These are phyloP conservation scores for Aspergillus fumigatiaffinis DNA, from an alignment of 2,329 filamentous ascomycete genomes.

Conservation along the genomic window DNA sequence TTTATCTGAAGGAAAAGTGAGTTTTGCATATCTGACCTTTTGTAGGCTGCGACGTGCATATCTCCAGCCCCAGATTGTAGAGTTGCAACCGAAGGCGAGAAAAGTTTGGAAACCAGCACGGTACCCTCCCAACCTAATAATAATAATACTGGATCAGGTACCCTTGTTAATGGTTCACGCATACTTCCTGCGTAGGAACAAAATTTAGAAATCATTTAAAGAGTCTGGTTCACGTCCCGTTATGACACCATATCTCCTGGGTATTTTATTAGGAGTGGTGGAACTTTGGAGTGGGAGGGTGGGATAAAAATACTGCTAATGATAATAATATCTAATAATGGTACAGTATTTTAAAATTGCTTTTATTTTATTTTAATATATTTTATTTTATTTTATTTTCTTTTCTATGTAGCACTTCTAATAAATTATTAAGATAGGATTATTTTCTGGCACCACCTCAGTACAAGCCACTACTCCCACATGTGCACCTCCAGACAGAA, in stretches of 20 bases:
- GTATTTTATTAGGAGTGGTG: not conserved
- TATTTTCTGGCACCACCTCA: not conserved
- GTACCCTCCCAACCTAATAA: too few relatives aligned
- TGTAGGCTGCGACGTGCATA: not conserved
- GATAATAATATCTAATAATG: conserved; percentile 6
- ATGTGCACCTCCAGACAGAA: conserved; percentile 7
- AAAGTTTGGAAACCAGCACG: not conserved
- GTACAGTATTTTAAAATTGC: conserved; percentile 3
- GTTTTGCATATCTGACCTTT: conserved; percentile 8
- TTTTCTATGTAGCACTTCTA: not conserved
- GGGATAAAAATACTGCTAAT: not conserved
- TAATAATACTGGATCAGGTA: too few relatives aligned
- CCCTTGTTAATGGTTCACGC: not conserved
- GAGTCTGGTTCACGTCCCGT: not conserved
- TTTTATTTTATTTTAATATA: not conserved
- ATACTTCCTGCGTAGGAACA: not conserved
- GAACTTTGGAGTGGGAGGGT: not conserved
- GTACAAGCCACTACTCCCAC: conserved; percentile 4
- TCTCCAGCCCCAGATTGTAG: not conserved
- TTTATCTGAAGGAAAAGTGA: conserved; percentile 8
- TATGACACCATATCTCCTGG: not conserved
- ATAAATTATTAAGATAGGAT: not conserved
- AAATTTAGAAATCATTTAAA: not conserved
- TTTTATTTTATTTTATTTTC: conserved; percentile 2
- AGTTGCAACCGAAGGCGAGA: not conserved